Conservation (phyloP, 2,329 filamentous ascomycete species). For the Beauveria australis region DNA sequence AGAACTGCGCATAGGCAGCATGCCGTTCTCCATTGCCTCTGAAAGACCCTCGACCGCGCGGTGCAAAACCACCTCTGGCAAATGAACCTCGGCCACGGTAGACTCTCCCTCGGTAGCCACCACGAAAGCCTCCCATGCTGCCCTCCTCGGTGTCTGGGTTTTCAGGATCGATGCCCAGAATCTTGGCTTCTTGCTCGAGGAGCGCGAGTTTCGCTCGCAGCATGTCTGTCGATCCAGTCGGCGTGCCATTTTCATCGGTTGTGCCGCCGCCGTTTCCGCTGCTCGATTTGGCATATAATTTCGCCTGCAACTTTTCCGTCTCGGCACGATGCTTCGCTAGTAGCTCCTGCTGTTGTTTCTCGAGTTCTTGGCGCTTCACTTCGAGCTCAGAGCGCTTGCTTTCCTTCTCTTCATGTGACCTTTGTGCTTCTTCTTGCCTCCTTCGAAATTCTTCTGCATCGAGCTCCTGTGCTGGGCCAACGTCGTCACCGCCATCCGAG, state of each 20-base stretch:
- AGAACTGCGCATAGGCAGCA: conserved; percentile 53
- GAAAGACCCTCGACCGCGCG: conserved; percentile 28
- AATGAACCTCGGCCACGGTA: conserved; percentile 33
- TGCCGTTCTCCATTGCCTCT: conserved; percentile 39
- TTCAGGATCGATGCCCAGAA: conserved; percentile 56
- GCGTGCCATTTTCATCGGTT: conserved; percentile 17
- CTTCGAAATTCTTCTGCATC: conserved; percentile 62
- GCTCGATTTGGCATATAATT: conserved; percentile 20
- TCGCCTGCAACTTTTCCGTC: conserved; percentile 55
- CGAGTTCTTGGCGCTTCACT: conserved; percentile 53
- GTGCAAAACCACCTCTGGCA: conserved; percentile 26
- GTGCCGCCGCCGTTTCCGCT: conserved; percentile 22
- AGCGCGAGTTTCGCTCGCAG: conserved; percentile 64
- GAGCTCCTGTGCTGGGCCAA: conserved; percentile 38
- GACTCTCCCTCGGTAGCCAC: conserved; percentile 24
- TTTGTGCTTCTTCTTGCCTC: conserved; percentile 66
- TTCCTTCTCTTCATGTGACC: conserved; percentile 55
- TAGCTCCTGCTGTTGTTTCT: conserved; percentile 54
- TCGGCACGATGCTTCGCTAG: conserved; percentile 58
- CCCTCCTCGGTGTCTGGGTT: conserved; percentile 31
- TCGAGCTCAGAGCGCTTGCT: conserved; percentile 56
- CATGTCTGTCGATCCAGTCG: conserved; percentile 43
- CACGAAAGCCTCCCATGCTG: conserved; percentile 23
- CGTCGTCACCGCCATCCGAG: conserved; percentile 6
- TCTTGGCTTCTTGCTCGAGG: conserved; percentile 64